A percentile compares a stretch with the other conserved stretches of the same genome.
These are phyloP conservation scores for Nymphaea thermarum DNA, from an alignment of 164 flowering plant genomes.

Conservation along the genomic window DNA sequence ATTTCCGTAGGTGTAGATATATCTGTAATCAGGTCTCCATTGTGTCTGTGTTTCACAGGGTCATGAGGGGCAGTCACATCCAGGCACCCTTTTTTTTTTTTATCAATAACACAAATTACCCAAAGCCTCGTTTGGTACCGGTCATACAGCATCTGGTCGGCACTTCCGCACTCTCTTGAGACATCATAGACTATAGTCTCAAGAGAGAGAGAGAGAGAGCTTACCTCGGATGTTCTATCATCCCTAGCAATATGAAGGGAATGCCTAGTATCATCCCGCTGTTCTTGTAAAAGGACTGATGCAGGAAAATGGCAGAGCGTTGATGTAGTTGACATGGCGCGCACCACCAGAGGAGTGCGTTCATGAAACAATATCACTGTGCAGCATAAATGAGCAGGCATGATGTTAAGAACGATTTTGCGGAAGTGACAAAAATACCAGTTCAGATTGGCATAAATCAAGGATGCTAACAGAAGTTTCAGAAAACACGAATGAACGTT, in stretches of 20 bases:
- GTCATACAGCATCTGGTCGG: no score
- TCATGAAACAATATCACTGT: constrained; percentile 45
- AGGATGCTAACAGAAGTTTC: neutral
- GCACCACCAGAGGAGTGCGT: constrained; percentile 26
- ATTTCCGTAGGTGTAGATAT: no score
- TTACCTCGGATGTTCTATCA: constrained; percentile 39
- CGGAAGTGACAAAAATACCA: no score
- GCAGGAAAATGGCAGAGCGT: constrained; percentile 32
- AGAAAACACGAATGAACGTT: neutral
- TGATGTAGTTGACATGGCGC: constrained; percentile 25
- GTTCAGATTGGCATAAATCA: neutral
- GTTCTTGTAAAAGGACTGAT: constrained; percentile 54
- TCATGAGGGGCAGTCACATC: neutral
- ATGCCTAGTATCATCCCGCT: constrained; percentile 40
- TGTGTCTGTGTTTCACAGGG: neutral
- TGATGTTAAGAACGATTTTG: no score
- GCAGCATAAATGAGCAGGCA: constrained; percentile 2
- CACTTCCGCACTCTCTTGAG: no score
- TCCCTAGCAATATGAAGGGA: constrained; percentile 23
- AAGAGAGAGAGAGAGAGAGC: neutral
- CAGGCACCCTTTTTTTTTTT: neutral
- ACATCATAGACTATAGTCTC: neutral
- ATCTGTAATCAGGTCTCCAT: no score
- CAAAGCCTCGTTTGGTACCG: no score
- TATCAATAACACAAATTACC: no score